Base-by-base conservation (phyloP, 805 yeast species). In the Kregervanrija delftensis region DNA sequence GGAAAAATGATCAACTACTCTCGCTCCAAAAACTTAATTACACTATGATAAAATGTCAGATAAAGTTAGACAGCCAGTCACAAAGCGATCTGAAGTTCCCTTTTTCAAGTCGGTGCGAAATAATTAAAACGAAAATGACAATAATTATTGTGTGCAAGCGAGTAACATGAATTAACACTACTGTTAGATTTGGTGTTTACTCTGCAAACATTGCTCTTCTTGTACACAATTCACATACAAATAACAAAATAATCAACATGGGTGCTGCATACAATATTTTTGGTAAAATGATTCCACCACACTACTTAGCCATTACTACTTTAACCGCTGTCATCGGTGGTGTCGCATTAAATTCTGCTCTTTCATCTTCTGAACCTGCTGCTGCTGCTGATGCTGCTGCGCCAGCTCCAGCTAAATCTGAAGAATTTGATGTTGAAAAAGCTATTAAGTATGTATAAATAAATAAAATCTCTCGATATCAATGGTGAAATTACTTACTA, bases 281-380 rank as follows among this genome's bases (percentile, higher is more conserved):
- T 58, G 98, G 98, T 52, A 86, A 77, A 69, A 70, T 83, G 53
- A 81, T 89, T 57, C 88, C 78, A 58, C 77, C 97, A 51, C 90
- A 88, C 71, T 84, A 78, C 60, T 77, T 90, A 64, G 85, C 96
- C 28, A 66, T 89, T 55, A 91, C 84, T 54, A 88, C 96, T 39
- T 71, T 90, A 57, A 77, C 81, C 49, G 62, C 81, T 34, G 83
- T 86, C 41, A 78, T 76, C 43, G 76, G 81, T 44, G 73, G 67
- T 47, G 54, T 79, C 45, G 46, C 42, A 37, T 17, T 55, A 6
- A 43, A 41, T 41, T 40, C 57, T 30, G 41, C 55, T n/a, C 42
- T 58, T 12, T 46, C 55, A 4, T 49, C 57, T 9, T 69, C 78
- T 28, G 71, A 76, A 52, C 71, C 79, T 52, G 77, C 84, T 56